phyloP scores from a whole-genome alignment of 305 asterid genomes.

The Solanum hybrid region DNA sequence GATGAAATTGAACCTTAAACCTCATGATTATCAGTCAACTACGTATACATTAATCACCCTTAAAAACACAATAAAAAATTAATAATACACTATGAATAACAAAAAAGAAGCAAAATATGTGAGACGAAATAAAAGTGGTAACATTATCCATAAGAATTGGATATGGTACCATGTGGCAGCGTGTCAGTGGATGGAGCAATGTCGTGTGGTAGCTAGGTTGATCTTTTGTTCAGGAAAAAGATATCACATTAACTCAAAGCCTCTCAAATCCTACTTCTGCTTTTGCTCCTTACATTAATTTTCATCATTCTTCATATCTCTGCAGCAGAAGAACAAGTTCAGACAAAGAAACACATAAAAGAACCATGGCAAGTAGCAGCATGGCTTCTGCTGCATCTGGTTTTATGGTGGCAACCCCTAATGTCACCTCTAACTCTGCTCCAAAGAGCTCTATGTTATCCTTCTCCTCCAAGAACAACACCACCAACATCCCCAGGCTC shows the following conservation, averaged over 20 bases:
- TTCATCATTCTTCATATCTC: not conserved
- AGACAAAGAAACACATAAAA: not conserved
- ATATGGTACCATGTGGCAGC: slow-evolving; percentile 64
- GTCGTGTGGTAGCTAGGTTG: slow-evolving; percentile 14
- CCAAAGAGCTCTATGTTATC: slow-evolving; percentile 19
- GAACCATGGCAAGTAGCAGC: slow-evolving; percentile 53
- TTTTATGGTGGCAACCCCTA: slow-evolving; percentile 42
- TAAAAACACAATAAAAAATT: not conserved
- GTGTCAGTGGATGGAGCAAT: slow-evolving; percentile 39
- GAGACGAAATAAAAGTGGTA: not conserved
- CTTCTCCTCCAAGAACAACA: slow-evolving; percentile 32
- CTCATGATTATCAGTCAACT: not conserved
- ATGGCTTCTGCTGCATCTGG: slow-evolving; percentile 67
- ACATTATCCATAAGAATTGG: slow-evolving; percentile 60
- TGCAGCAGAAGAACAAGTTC: not conserved
- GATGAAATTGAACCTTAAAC: not conserved
- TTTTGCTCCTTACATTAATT: slow-evolving; percentile 12
- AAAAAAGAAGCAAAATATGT: not conserved
- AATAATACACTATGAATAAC: not conserved
- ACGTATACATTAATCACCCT: not conserved
- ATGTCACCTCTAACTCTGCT: slow-evolving; percentile 21
- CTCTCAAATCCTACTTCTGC: slow-evolving; percentile 23
- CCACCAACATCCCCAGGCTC: slow-evolving; percentile 28
- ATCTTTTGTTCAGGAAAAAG: slow-evolving; percentile 51
- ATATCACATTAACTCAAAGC: slow-evolving; percentile 43